phyloP scores from a whole-genome alignment of 768 basidiomycete species.

The Tylopilus subfusipes region DNA sequence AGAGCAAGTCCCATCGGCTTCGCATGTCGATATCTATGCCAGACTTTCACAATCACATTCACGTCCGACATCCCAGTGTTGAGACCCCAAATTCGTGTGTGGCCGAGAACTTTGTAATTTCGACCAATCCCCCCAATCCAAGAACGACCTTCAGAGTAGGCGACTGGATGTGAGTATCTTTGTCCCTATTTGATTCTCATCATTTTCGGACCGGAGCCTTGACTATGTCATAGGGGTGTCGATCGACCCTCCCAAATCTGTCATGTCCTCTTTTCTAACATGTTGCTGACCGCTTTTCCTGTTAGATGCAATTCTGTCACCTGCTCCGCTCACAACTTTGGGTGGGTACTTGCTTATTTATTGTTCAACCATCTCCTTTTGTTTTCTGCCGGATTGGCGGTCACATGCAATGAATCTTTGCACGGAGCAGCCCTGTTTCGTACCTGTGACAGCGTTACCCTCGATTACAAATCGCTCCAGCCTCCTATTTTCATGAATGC shows the following conservation, averaged over 20 bases:
- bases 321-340: constrained; percentile 83
- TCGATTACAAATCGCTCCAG: constrained; percentile 24
- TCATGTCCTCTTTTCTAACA: neutral
- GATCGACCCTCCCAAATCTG: constrained; percentile 15
- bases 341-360: constrained; percentile 46
- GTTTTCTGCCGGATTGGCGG: neutral
- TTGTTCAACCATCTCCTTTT: neutral
- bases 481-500: constrained; percentile 28
- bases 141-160: constrained; percentile 62
- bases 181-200: constrained; percentile 21
- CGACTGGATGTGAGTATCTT: constrained; percentile 68
- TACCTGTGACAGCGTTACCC: constrained; percentile 16
- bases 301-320: constrained; percentile 60
- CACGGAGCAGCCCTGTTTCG: constrained; percentile 7
- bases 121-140: constrained; percentile 69
- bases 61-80: neutral
- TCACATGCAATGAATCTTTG: neutral
- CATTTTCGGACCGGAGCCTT: constrained; percentile 11
- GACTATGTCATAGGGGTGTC: constrained; percentile 7
- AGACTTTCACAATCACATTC: constrained; percentile 27
- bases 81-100: neutral
- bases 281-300: constrained; percentile 9
- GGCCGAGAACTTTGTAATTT: constrained; percentile 50
- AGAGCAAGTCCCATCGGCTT: constrained; percentile 21
- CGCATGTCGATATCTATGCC: constrained; percentile 36